phyloP scores from a whole-genome alignment of 768 basidiomycete genomes.

The Suillus bovinus region DNA sequence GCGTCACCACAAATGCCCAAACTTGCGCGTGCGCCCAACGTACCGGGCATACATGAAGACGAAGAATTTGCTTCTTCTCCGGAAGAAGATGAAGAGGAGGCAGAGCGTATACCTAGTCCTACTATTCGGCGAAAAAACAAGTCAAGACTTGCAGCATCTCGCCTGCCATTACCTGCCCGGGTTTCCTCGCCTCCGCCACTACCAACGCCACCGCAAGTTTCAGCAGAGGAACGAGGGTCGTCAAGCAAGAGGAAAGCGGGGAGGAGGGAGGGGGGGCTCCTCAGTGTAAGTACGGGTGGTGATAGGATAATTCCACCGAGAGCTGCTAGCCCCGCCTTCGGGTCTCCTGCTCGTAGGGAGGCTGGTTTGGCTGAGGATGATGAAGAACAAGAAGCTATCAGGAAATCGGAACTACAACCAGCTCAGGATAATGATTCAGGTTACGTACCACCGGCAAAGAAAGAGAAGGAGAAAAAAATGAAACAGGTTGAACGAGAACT shows the following conservation, averaged over 20 bases:
- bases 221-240: constrained; percentile 37
- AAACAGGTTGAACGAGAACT: constrained; percentile 21
- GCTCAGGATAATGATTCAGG: constrained; percentile 23
- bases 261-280: constrained; percentile 52
- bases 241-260: constrained; percentile 25
- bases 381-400: constrained; percentile 48
- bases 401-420: constrained; percentile 14
- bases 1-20: constrained; percentile 52
- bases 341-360: constrained; percentile 55
- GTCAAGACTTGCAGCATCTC: constrained; percentile 48
- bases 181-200: constrained; percentile 40
- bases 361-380: constrained; percentile 58
- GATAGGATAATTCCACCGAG: constrained; percentile 48
- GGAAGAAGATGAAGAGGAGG: constrained; percentile 43
- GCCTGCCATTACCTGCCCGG: constrained; percentile 48
- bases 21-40: constrained; percentile 62
- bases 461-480: constrained; percentile 42
- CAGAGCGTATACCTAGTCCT: constrained; percentile 39
- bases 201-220: constrained; percentile 33
- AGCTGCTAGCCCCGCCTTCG: constrained; percentile 68
- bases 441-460: constrained; percentile 32
- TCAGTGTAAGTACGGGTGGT: constrained; percentile 41
- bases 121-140: constrained; percentile 44
- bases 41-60: constrained; percentile 69
- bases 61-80: constrained; percentile 51